Evolutionary conservation across 768 basidiomycete species (phyloP).

Genomic region (Ramaria sp.): DNA sequence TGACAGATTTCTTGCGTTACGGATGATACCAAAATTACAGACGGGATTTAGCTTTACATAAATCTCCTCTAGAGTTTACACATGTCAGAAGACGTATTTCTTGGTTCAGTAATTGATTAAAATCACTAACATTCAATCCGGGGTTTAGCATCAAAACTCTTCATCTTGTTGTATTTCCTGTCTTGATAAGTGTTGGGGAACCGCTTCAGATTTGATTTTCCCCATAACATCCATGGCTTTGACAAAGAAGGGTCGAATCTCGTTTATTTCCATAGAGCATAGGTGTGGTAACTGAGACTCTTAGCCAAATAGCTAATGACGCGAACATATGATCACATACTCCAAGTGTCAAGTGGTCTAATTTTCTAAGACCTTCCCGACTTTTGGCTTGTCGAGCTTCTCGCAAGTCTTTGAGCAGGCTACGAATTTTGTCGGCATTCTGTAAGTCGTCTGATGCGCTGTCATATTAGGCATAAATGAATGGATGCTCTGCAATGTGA

Average conservation of each 20-base stretch:
- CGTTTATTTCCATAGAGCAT: slow-evolving; percentile 88
- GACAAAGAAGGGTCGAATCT: slow-evolving; percentile 82
- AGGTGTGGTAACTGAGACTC: slow-evolving; percentile 63
- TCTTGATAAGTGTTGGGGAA: slow-evolving; percentile 2
- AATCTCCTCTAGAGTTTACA: too few relatives aligned
- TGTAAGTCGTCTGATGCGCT: slow-evolving; percentile 21
- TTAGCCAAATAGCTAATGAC: background rate
- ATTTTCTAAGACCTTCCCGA: slow-evolving; percentile 67
- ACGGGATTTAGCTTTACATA: too few relatives aligned
- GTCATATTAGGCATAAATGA: background rate
- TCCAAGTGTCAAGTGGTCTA: slow-evolving; percentile 75
- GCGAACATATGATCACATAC: slow-evolving; percentile 30
- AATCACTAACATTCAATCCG: too few relatives aligned
- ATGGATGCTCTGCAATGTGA: background rate
- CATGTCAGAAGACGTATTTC: too few relatives aligned
- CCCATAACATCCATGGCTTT: slow-evolving; percentile 68
- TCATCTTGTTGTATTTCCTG: too few relatives aligned
- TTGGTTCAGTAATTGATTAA: too few relatives aligned
- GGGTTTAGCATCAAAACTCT: too few relatives aligned
- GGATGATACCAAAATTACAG: too few relatives aligned
- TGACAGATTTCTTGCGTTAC: too few relatives aligned
- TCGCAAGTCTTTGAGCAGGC: slow-evolving; percentile 86
- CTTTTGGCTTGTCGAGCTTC: slow-evolving; percentile 94
- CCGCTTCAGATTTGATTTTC: slow-evolving; percentile 30
- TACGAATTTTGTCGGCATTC: slow-evolving; percentile 76